These are phyloP conservation scores for Elsinoe arachidis DNA, from an alignment of 2,329 filamentous ascomycete species.

Conservation along the genomic window DNA sequence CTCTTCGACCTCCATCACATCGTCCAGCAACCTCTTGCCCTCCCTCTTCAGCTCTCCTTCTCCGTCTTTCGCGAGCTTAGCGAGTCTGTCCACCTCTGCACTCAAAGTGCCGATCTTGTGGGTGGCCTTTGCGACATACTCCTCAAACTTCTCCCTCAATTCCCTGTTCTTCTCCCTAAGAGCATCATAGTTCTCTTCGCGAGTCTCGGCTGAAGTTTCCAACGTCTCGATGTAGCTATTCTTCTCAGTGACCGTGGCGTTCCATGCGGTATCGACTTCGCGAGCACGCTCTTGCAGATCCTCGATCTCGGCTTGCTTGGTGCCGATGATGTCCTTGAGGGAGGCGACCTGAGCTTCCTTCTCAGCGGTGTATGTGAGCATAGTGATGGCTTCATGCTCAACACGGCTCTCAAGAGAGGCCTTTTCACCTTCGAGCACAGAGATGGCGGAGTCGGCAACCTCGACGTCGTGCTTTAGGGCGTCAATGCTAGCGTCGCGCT, in stretches of 20 bases:
- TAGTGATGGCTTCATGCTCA: conserved; percentile 27
- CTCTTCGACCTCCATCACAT: background rate
- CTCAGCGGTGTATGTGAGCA: conserved; percentile 28
- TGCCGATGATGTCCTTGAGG: conserved; percentile 23
- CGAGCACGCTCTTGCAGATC: conserved; percentile 25
- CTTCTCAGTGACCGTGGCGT: conserved; percentile 31
- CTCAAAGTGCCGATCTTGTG: background rate
- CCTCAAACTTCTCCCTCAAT: background rate
- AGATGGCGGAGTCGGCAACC: conserved; percentile 19
- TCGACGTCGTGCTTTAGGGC: conserved; percentile 22
- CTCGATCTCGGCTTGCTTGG: conserved; percentile 28
- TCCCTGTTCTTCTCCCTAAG: background rate
- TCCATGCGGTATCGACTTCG: conserved; percentile 33
- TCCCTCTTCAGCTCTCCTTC: background rate
- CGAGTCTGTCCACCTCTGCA: background rate
- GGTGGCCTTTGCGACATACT: background rate
- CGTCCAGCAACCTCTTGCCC: conserved; percentile 9
- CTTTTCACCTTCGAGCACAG: conserved; percentile 23
- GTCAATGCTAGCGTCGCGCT: conserved; percentile 25
- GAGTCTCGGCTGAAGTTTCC: conserved; percentile 19
- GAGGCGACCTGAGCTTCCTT: conserved; percentile 27
- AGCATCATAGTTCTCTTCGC: conserved; percentile 20
- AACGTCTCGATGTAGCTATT: conserved; percentile 24
- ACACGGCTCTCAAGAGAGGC: conserved; percentile 28
- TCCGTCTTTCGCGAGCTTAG: background rate